phyloP scores from a whole-genome alignment of 768 basidiomycete species.

The Hydnum rufescens region DNA sequence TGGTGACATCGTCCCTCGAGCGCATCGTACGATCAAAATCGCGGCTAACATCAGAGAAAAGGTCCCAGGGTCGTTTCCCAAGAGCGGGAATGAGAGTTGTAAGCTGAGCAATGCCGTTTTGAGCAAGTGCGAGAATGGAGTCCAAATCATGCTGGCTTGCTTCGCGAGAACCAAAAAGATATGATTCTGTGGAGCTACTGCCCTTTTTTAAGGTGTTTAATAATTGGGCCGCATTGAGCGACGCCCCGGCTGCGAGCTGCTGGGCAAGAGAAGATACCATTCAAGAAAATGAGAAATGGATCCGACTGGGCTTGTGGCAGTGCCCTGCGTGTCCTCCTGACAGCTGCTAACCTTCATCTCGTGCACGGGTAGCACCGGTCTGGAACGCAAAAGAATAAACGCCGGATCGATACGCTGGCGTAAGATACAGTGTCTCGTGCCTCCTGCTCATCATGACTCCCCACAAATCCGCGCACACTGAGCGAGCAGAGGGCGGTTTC shows the following conservation, averaged over 20 bases:
- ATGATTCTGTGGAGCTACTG: slow-evolving; percentile 40
- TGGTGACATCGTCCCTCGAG: slow-evolving; percentile 35
- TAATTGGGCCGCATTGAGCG: slow-evolving; percentile 57
- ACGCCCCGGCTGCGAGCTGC: slow-evolving; percentile 62
- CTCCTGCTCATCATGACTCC: no score
- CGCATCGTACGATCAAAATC: slow-evolving; percentile 61
- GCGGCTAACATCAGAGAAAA: slow-evolving; percentile 71
- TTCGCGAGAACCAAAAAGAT: slow-evolving; percentile 68
- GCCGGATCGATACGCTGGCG: no score
- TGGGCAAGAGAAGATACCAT: slow-evolving; percentile 62
- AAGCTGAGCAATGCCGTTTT: slow-evolving; percentile 61
- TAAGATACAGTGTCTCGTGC: no score
- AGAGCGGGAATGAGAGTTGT: slow-evolving; percentile 38
- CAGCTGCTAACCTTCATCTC: no score
- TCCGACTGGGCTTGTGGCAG: no score
- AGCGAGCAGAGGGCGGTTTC: no score
- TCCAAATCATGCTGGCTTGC: slow-evolving; percentile 78
- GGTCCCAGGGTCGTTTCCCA: slow-evolving; percentile 32
- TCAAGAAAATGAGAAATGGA: no score
- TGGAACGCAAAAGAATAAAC: no score
- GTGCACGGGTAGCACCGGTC: no score
- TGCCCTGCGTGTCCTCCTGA: no score
- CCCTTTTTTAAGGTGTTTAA: slow-evolving; percentile 38
- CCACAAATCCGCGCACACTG: no score
- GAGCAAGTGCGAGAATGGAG: slow-evolving; percentile 59